A percentile compares a stretch with the other conserved stretches of the same genome.
Conservation (phyloP, 805 yeast genomes). For the Myxozyma nipponensis region DNA sequence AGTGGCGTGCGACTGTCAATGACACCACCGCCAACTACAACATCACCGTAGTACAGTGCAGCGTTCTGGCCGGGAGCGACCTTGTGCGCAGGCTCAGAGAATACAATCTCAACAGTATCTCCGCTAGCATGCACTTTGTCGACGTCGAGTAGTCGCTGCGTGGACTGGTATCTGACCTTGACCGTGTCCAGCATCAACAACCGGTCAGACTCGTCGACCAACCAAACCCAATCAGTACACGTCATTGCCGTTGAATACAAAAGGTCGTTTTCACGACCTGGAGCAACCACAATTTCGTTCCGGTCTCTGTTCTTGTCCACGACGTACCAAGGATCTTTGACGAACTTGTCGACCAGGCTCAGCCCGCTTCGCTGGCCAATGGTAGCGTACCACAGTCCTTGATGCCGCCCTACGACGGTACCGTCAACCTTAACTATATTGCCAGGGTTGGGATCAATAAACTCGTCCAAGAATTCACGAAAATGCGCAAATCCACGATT, state of each 20-base stretch:
- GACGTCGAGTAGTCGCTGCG: constrained; percentile 44
- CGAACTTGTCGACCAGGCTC: constrained; percentile 74
- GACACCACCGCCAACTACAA: constrained; percentile 63
- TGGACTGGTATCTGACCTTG: constrained; percentile 63
- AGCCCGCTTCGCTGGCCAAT: constrained; percentile 82
- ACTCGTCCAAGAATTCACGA: constrained; percentile 68
- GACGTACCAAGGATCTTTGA: constrained; percentile 82
- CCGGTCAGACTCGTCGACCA: constrained; percentile 28
- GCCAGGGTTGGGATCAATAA: constrained; percentile 69
- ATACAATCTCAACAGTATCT: constrained; percentile 37
- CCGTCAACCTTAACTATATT: constrained; percentile 75
- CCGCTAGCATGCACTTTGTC: neutral
- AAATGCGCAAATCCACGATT: constrained; percentile 39
- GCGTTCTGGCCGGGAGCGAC: constrained; percentile 87
- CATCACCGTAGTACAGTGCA: constrained; percentile 63
- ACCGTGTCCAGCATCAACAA: constrained; percentile 12
- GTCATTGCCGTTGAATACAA: constrained; percentile 47
- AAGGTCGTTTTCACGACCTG: constrained; percentile 57
- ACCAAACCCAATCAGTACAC: constrained; percentile 52
- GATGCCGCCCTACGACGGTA: constrained; percentile 70
- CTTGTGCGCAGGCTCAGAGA: constrained; percentile 55
- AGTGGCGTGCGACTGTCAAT: neutral
- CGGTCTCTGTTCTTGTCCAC: constrained; percentile 59
- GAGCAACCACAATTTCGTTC: constrained; percentile 77
- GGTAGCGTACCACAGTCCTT: constrained; percentile 93